A percentile compares a stretch with the other conserved stretches of the same genome.
Evolutionary conservation across 2,329 filamentous ascomycete species (phyloP).

Genomic region (Colletotrichum sojae): DNA sequence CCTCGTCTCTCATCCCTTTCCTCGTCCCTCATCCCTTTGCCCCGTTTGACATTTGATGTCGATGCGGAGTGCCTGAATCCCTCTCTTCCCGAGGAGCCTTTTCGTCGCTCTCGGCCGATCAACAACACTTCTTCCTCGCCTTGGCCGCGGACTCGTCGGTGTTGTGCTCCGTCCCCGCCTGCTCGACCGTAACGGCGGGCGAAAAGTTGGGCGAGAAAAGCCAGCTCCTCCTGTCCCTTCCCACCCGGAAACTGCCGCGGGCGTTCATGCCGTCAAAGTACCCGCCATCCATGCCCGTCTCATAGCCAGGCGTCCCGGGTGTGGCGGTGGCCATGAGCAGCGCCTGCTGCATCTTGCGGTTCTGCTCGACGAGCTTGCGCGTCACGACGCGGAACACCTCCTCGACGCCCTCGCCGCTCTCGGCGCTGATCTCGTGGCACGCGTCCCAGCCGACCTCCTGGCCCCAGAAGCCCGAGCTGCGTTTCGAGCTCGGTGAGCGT

Average conservation of each 20-base stretch:
- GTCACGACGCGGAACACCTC: conserved; percentile 88
- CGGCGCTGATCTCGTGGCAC: conserved; percentile 96
- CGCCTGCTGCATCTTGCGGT: conserved; percentile 73
- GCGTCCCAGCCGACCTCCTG: conserved; percentile 97
- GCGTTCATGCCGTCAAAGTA: conserved; percentile 67
- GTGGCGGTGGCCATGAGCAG: conserved; percentile 68
- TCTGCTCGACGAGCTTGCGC: conserved; percentile 75
- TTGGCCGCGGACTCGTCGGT: conserved; percentile 39
- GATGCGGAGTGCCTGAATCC: background rate
- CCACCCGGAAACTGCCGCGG: conserved; percentile 69
- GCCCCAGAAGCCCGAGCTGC: conserved; percentile 86
- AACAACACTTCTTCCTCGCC: conserved; percentile 47
- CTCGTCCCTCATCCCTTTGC: background rate
- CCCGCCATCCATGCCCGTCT: conserved; percentile 59
- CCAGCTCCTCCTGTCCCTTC: conserved; percentile 72
- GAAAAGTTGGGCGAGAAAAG: conserved; percentile 69
- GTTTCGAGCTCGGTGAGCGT: conserved; percentile 73
- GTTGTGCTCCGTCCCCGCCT: conserved; percentile 50
- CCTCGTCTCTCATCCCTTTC: background rate
- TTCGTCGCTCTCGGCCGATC: conserved; percentile 6
- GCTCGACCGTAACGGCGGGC: conserved; percentile 65
- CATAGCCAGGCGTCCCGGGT: conserved; percentile 63
- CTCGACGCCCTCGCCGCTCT: conserved; percentile 94
- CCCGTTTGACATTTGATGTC: background rate
- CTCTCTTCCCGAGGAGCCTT: background rate